A percentile compares a stretch with the other conserved stretches of the same genome.
phyloP scores from a whole-genome alignment of 1,284 basidiomycete species.

The Cutaneotrichosporon cyanovorans region DNA sequence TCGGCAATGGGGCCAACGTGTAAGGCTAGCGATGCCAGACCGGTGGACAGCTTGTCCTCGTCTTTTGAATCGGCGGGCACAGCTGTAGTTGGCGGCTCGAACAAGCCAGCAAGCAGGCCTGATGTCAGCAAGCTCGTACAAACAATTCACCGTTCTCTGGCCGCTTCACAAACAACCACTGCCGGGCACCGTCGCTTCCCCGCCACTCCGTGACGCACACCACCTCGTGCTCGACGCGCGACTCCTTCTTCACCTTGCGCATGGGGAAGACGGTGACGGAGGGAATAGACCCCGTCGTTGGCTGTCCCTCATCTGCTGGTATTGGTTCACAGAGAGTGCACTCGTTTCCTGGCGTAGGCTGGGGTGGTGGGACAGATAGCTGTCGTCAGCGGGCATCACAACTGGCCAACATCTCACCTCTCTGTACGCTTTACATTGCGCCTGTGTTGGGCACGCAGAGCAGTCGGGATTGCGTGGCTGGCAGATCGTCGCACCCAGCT shows the following conservation, averaged over 20 bases:
- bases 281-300: slow-evolving; percentile 14
- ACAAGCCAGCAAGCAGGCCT: slow-evolving; percentile 83
- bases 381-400: slow-evolving; percentile 8
- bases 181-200: slow-evolving; percentile 30
- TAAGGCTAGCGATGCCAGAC: slow-evolving; percentile 1
- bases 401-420: slow-evolving; percentile 37
- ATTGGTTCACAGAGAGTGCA: slow-evolving; percentile 67
- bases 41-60: slow-evolving; percentile 6
- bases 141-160: slow-evolving; percentile 64
- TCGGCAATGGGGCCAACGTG: not conserved
- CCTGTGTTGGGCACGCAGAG: slow-evolving; percentile 59
- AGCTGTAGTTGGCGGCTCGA: slow-evolving; percentile 40
- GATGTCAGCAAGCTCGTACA: slow-evolving; percentile 16
- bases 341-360: slow-evolving; percentile 52
- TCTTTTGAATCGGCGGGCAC: slow-evolving; percentile 7
- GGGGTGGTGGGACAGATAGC: slow-evolving; percentile 19
- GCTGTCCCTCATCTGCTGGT: slow-evolving; percentile 28
- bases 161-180: slow-evolving; percentile 69
- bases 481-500: slow-evolving; percentile 80
- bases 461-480: slow-evolving; percentile 73
- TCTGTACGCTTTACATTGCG: slow-evolving; percentile 60
- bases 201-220: slow-evolving; percentile 81
- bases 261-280: slow-evolving; percentile 73
- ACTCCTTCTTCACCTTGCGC: slow-evolving; percentile 74
- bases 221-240: slow-evolving; percentile 73